A percentile compares a stretch with the other conserved stretches of the same genome.
Conservation (phyloP, 768 basidiomycete species). For the Russula sp. region DNA sequence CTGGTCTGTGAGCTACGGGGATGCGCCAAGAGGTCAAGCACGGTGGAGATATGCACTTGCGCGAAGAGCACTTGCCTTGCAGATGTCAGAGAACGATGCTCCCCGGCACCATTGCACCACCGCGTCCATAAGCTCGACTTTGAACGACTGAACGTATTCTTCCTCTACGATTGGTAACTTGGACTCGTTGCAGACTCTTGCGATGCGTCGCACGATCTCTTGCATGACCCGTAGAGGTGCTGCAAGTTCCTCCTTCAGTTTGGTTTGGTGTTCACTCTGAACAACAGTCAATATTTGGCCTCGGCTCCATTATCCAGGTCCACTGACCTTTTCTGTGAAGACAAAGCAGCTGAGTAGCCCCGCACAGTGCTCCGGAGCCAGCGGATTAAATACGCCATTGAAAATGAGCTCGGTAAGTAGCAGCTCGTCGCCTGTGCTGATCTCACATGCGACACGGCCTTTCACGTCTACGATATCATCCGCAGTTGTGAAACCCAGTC, state of each 20-base stretch:
- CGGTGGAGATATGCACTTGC: background rate
- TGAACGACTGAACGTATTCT: constrained; percentile 94
- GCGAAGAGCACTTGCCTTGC: constrained; percentile 56
- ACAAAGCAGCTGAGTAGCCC: constrained; percentile 96
- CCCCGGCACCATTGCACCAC: constrained; percentile 99
- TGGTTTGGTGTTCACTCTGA: constrained; percentile 79
- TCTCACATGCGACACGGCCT: constrained; percentile 97
- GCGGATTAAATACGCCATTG: constrained; percentile 89
- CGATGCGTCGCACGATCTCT: constrained; percentile 90
- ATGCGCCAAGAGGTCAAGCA: background rate
- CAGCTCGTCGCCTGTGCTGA: constrained; percentile 94
- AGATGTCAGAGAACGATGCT: constrained; percentile 90
- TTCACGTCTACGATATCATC: constrained; percentile 97
- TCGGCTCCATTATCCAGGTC: background rate
- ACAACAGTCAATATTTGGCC: background rate
- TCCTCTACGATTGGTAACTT: constrained; percentile 86
- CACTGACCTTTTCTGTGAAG: constrained; percentile 83
- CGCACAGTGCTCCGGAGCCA: constrained; percentile 88
- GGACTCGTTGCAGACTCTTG: constrained; percentile 93
- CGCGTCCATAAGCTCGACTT: constrained; percentile 97
- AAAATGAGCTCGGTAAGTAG: constrained; percentile 95
- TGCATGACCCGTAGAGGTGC: constrained; percentile 92
- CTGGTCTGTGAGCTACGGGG: constrained; percentile 75
- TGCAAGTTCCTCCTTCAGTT: constrained; percentile 89
- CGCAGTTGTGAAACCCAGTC: constrained; percentile 82